Evolutionary conservation across 1,284 basidiomycete species (phyloP).

Genomic region (Trichosporon coremiiforme): DNA sequence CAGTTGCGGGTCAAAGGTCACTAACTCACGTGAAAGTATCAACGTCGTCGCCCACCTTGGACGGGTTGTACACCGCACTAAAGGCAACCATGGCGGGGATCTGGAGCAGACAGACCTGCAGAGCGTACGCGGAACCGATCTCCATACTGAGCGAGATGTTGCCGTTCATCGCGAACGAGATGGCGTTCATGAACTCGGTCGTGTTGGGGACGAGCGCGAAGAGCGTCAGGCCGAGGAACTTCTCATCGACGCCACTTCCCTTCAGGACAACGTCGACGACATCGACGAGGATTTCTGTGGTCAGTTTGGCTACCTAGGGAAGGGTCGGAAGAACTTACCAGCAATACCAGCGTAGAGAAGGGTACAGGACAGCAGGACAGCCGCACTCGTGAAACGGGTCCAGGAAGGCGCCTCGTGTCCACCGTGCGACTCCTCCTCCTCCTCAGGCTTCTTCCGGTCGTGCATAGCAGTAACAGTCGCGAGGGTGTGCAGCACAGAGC

Average conservation of each 20-base stretch:
- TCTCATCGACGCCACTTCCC: conserved; percentile 94
- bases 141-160: conserved; percentile 99
- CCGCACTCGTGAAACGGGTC: conserved; percentile 82
- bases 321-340: conserved; percentile 60
- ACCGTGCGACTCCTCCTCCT: conserved; percentile 58
- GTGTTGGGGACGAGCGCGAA: conserved; percentile 98
- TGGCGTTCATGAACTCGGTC: conserved; percentile 99
- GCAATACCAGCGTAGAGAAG: conserved; percentile 94
- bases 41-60: conserved; percentile 76
- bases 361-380: conserved; percentile 84
- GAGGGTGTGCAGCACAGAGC: conserved; percentile 76
- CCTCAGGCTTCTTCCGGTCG: conserved; percentile 43
- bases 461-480: conserved; percentile 83
- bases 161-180: conserved; percentile 96
- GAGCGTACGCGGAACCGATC: conserved; percentile 97
- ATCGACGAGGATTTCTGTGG: conserved; percentile 82
- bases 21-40: conserved; percentile 79
- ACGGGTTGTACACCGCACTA: conserved; percentile 86
- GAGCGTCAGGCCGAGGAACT: conserved; percentile 93
- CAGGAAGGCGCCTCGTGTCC: conserved; percentile 96
- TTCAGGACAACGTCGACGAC: conserved; percentile 93
- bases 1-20: not conserved
- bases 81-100: conserved; percentile 99
- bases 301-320: not conserved
- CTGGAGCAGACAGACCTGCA: conserved; percentile 96